Evolutionary conservation across 2,329 filamentous ascomycete genomes (phyloP), one percentile per base, ranked within the genome.

Genomic region (Epichloe gansuensis): DNA sequence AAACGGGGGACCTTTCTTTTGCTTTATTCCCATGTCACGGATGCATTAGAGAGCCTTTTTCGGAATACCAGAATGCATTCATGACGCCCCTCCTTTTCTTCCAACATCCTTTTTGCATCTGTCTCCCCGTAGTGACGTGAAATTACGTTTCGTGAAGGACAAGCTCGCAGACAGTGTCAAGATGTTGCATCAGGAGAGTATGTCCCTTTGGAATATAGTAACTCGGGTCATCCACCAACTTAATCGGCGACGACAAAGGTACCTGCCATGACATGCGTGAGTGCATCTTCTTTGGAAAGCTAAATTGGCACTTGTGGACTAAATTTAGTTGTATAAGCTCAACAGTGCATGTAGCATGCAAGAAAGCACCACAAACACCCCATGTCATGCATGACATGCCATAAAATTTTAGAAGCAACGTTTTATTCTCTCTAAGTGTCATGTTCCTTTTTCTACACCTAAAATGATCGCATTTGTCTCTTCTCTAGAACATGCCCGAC

Each of bases 31-130:
- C 42, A 49, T 60, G 58, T 58, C 58, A 66, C 58, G 67, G 63
- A 64, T 70, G 67, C 68, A 64, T 61, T 66, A 66, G 64, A 63
- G 62, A 39, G 12, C 36, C 61, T 68, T 65, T 64, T 64, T 57
- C 54, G 60, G 56, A 64, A 63, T 65, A 64, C 57, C 58, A 57
- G 58, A 64, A 61, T 61, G 60, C 60, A 61, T 64, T 59, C 57
- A 57, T 60, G 57, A 60, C 59, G 55, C 55, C 49, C 36, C 34
- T 38, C 7, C 21, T 39, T n/a, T 27, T 2, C 21, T 39, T n/a
- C 21, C 15, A 47, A 31, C 8, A 7, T 45, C 4, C n/a, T 7
- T 42, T 23, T 42, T 8, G 9, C 40, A 4, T 25, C 17, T 42
- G n/a, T n/a, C 11, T 8, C 21, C 11, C 9, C 21, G n/a, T 42